phyloP scores from a whole-genome alignment of 2,329 filamentous ascomycete species.

The Colletotrichum liriopes region DNA sequence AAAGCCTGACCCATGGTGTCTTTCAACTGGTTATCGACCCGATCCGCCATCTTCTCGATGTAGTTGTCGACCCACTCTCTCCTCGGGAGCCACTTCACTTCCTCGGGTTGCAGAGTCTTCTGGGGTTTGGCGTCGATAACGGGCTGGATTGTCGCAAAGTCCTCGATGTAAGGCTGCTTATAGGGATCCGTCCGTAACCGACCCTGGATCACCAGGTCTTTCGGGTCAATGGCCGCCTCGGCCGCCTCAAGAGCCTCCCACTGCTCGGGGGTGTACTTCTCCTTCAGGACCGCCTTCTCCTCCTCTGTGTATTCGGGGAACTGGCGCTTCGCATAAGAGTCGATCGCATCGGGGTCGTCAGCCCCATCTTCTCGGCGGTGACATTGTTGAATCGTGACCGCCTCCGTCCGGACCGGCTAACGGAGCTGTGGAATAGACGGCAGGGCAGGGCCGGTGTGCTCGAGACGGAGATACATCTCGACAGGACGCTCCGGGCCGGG shows the following conservation, averaged over 20 bases:
- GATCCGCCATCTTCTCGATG: conserved; percentile 60
- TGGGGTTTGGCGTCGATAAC: conserved; percentile 80
- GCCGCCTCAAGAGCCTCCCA: conserved; percentile 85
- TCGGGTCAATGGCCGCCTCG: conserved; percentile 81
- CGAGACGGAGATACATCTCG: conserved; percentile 63
- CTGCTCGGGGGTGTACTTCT: conserved; percentile 85
- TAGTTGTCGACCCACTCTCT: conserved; percentile 75
- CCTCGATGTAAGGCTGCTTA: conserved; percentile 83
- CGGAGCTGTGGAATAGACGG: conserved; percentile 68
- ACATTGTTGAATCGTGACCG: conserved; percentile 69
- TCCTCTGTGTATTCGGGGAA: conserved; percentile 78
- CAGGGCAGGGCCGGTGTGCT: conserved; percentile 51
- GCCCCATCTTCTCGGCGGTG: conserved; percentile 66
- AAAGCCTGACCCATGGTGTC: conserved; percentile 60
- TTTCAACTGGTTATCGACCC: conserved; percentile 61
- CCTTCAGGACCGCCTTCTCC: conserved; percentile 73
- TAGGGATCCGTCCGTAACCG: conserved; percentile 81
- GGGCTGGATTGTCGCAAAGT: conserved; percentile 84
- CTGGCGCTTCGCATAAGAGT: conserved; percentile 61
- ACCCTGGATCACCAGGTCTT: conserved; percentile 83
- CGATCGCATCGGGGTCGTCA: conserved; percentile 61
- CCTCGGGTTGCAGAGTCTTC: conserved; percentile 64
- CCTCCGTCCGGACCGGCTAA: conserved; percentile 57
- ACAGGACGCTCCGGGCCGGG: conserved; percentile 68
- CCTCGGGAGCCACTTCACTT: conserved; percentile 71